These are phyloP conservation scores for Schizothecium vesticola DNA, from an alignment of 495 filamentous ascomycete species.

Conservation along the genomic window DNA sequence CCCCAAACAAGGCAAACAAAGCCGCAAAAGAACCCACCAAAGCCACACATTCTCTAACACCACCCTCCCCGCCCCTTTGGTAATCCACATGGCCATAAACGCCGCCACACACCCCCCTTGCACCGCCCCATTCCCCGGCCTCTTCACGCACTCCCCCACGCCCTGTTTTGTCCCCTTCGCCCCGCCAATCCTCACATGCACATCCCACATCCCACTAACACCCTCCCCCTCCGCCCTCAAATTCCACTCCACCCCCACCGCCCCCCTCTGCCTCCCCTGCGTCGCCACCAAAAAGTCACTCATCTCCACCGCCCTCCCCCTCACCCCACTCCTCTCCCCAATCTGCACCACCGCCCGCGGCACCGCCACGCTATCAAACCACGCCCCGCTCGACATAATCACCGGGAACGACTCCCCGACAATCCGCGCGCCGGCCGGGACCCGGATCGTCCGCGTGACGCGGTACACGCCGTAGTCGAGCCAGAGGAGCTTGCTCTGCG, in stretches of 20 bases:
- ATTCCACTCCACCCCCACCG: constrained; percentile 72
- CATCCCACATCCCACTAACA: constrained; percentile 81
- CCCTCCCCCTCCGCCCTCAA: constrained; percentile 53
- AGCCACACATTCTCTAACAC: constrained; percentile 92
- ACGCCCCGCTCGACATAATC: constrained; percentile 71
- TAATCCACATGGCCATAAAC: constrained; percentile 79
- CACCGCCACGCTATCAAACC: constrained; percentile 64
- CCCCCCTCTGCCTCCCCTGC: constrained; percentile 60
- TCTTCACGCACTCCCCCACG: constrained; percentile 64
- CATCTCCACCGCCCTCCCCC: constrained; percentile 71
- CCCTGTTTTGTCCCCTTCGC: constrained; percentile 71
- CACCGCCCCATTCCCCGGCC: constrained; percentile 48
- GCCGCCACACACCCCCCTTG: constrained; percentile 60
- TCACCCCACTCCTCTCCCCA: constrained; percentile 66
- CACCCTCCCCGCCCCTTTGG: constrained; percentile 53
- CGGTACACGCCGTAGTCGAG: constrained; percentile 58
- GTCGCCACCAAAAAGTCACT: constrained; percentile 73
- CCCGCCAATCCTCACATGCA: constrained; percentile 79
- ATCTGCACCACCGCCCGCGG: constrained; percentile 68
- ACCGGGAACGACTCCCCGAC: constrained; percentile 83
- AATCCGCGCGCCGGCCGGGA: constrained; percentile 60
- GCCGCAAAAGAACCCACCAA: constrained; percentile 50
- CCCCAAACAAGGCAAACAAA: constrained; percentile 24
- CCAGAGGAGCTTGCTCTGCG: constrained; percentile 55
- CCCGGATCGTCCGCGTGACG: constrained; percentile 58